Evolutionary conservation across 2,329 filamentous ascomycete genomes (phyloP).

Genomic region (Cladosporium oxysporum): DNA sequence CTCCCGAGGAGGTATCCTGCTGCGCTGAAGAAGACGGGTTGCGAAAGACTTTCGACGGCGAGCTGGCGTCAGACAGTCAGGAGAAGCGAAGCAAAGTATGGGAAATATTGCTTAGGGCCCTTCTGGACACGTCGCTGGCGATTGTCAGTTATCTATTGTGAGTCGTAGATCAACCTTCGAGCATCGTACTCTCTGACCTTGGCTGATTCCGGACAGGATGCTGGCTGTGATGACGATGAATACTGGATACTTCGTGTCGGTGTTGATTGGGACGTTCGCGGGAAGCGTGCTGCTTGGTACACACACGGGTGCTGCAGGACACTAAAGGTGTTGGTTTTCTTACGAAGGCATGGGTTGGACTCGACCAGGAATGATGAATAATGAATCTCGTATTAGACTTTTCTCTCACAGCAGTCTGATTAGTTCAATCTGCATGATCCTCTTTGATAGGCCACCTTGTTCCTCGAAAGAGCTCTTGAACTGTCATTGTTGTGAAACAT

Average conservation of each 20-base stretch:
- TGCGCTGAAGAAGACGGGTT: slow-evolving; percentile 1
- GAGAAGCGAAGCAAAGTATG: slow-evolving; percentile 63
- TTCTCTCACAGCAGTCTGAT: not conserved
- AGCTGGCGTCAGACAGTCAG: slow-evolving; percentile 50
- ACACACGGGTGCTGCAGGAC: slow-evolving; percentile 24
- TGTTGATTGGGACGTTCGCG: slow-evolving; percentile 73
- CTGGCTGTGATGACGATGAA: slow-evolving; percentile 88
- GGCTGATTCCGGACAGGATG: slow-evolving; percentile 62
- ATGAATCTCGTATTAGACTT: not conserved
- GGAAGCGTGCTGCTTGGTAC: slow-evolving; percentile 49
- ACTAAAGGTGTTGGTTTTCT: slow-evolving; percentile 3
- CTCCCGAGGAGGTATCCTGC: not conserved
- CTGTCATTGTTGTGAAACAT: not conserved
- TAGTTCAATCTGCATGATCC: not conserved
- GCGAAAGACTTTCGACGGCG: not conserved
- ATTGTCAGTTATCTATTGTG: slow-evolving; percentile 81
- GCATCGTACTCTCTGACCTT: not conserved
- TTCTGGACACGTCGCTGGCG: slow-evolving; percentile 67
- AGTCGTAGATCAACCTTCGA: slow-evolving; percentile 43
- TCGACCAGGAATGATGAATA: not conserved
- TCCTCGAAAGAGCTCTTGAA: not conserved
- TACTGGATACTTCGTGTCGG: slow-evolving; percentile 76
- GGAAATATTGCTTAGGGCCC: slow-evolving; percentile 70
- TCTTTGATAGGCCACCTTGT: not conserved
- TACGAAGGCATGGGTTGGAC: not conserved